Base-by-base conservation (phyloP, 108 stramenopile species). In the Pseudonitzschia delicatissima region DNA sequence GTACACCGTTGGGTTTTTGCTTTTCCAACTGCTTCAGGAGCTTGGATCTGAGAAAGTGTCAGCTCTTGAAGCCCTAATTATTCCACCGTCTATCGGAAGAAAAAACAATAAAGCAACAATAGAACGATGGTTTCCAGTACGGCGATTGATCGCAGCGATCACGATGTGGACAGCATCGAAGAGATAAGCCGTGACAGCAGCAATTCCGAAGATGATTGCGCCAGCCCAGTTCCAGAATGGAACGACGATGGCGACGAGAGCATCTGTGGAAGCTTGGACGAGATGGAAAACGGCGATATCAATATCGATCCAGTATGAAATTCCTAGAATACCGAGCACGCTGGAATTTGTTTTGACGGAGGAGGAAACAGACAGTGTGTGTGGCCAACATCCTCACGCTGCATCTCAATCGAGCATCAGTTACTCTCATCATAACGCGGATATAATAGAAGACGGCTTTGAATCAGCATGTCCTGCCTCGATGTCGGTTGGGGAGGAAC, bases 171-270 rank as follows among this genome's bases (percentile, higher is more conserved):
- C n/a, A n/a, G n/a, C n/a, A n/a, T n/a, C n/a, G n/a, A n/a, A n/a
- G n/a, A n/a, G n/a, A n/a, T n/a, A n/a, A n/a, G n/a, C n/a, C n/a
- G n/a, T n/a, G n/a, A n/a, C n/a, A n/a, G 42, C 42, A n/a, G 2
- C 13, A n/a, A 44, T 44, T 44, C 50, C 12, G 50, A 51, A 2
- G 50, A 23, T 18, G 23, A 25, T 0, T 28, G 21, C 27, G 23
- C 11, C 2, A 42, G 26, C 27, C 11, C 25, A 23, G 12, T 51
- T 28, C 50, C 50, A 12, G 5, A 0, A 6, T 51, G 50, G 50
- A 51, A 51, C 20, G 50, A 51, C 50, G 50, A 51, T 25, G 23
- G 27, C 50, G 50, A 51, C 27, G 0, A 42, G n/a, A n/a, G n/a
- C n/a, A n/a, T n/a, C n/a, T n/a, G n/a, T n/a, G n/a, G n/a, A n/a